These are phyloP conservation scores for Pecoramyces ruminantium DNA, from an alignment of 192 early-diverging fungal genomes.

Conservation along the genomic window DNA sequence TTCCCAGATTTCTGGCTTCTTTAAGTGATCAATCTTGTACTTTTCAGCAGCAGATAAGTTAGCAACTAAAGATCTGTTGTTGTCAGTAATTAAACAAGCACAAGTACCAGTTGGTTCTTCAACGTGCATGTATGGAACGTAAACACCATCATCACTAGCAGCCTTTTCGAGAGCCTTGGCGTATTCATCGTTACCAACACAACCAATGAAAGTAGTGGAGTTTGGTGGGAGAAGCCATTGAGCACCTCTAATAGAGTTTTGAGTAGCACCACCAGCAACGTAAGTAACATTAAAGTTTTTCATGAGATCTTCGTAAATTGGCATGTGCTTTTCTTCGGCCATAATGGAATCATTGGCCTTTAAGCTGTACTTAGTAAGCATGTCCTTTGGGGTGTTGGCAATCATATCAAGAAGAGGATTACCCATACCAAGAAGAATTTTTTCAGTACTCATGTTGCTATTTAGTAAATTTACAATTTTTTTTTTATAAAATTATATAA, in stretches of 20 bases:
- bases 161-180: slow-evolving; percentile 53
- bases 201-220: slow-evolving; percentile 84
- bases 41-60: slow-evolving; percentile 90
- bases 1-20: slow-evolving; percentile 62
- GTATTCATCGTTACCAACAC: slow-evolving; percentile 73
- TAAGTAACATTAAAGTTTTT: slow-evolving; percentile 53
- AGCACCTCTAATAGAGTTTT: slow-evolving; percentile 84
- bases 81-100: slow-evolving; percentile 84
- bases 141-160: slow-evolving; percentile 67
- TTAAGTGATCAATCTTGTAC: slow-evolving; percentile 51
- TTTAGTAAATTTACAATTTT: background rate
- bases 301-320: slow-evolving; percentile 73
- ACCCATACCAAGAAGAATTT: slow-evolving; percentile 68
- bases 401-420: slow-evolving; percentile 98
- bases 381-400: slow-evolving; percentile 46
- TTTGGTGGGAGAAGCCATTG: slow-evolving; percentile 75
- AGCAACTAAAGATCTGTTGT: slow-evolving; percentile 73
- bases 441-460: background rate
- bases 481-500: no score
- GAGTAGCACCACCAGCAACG: slow-evolving; percentile 90
- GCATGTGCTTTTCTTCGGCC: slow-evolving; percentile 71
- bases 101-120: slow-evolving; percentile 81
- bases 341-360: slow-evolving; percentile 93
- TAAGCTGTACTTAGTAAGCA: slow-evolving; percentile 71
- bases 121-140: slow-evolving; percentile 76